Percentiles rank a stretch among this genome's conserved stretches.
Conservation (phyloP, 2,329 filamentous ascomycete species). For the Sporothrix curviconia region DNA sequence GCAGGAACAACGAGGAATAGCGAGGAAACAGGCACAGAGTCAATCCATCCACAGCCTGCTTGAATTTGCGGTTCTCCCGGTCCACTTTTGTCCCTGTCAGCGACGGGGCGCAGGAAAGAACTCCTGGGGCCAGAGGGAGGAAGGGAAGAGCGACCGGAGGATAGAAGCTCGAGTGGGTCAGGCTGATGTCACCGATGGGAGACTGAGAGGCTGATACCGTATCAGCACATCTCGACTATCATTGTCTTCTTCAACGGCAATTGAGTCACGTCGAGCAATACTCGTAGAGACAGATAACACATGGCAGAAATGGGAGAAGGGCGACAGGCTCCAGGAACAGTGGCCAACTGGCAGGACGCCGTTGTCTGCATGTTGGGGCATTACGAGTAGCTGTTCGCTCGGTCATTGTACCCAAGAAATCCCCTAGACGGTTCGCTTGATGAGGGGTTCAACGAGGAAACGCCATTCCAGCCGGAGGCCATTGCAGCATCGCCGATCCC, state of each 20-base stretch:
- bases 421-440: too few relatives aligned
- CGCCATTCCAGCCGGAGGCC: not conserved
- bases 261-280: not conserved
- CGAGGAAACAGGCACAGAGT: too few relatives aligned
- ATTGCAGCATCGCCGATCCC: not conserved
- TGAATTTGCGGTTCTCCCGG: too few relatives aligned
- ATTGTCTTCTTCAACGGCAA: not conserved
- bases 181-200: constrained; percentile 10
- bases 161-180: constrained; percentile 6
- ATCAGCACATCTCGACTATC: too few relatives aligned
- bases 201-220: too few relatives aligned
- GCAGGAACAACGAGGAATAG: too few relatives aligned
- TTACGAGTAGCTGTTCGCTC: too few relatives aligned
- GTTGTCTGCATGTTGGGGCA: too few relatives aligned
- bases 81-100: not conserved
- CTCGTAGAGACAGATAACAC: not conserved
- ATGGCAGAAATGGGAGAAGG: not conserved
- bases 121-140: not conserved
- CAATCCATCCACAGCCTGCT: too few relatives aligned
- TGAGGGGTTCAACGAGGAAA: too few relatives aligned
- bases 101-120: not conserved
- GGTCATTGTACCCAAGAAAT: too few relatives aligned
- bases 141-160: not conserved
- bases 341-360: too few relatives aligned
- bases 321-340: not conserved